Conservation (phyloP, 495 filamentous ascomycete genomes). For the Hypoxylon fragiforme region DNA sequence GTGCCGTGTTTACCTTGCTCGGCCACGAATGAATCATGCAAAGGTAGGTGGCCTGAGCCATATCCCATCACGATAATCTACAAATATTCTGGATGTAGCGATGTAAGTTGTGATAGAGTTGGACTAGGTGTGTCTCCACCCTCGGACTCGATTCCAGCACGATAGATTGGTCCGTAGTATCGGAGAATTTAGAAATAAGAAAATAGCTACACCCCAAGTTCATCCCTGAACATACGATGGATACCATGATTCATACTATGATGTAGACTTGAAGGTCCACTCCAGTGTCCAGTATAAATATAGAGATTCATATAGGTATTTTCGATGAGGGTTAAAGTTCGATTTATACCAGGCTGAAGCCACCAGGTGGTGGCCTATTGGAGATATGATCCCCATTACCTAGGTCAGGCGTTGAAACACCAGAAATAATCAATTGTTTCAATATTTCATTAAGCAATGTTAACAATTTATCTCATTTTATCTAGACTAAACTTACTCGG, state of each 20-base stretch:
- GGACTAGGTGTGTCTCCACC: conserved; percentile 5
- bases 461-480: too few relatives aligned
- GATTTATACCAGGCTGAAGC: too few relatives aligned
- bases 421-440: too few relatives aligned
- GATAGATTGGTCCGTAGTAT: conserved; percentile 15
- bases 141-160: conserved; percentile 11
- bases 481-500: too few relatives aligned
- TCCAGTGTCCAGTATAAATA: too few relatives aligned
- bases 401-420: too few relatives aligned
- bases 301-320: too few relatives aligned
- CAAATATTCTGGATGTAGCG: neutral
- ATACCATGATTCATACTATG: neutral
- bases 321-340: too few relatives aligned
- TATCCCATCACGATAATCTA: neutral
- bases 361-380: too few relatives aligned
- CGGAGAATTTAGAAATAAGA: neutral
- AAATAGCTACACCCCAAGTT: neutral
- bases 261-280: too few relatives aligned
- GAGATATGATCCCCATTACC: too few relatives aligned
- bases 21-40: neutral
- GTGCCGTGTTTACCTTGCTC: neutral
- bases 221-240: neutral
- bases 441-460: too few relatives aligned
- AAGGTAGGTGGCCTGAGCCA: neutral
- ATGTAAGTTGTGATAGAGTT: conserved; percentile 2